Conservation (phyloP, 768 basidiomycete species). For the Krasilnikovozyma curviuscula region DNA sequence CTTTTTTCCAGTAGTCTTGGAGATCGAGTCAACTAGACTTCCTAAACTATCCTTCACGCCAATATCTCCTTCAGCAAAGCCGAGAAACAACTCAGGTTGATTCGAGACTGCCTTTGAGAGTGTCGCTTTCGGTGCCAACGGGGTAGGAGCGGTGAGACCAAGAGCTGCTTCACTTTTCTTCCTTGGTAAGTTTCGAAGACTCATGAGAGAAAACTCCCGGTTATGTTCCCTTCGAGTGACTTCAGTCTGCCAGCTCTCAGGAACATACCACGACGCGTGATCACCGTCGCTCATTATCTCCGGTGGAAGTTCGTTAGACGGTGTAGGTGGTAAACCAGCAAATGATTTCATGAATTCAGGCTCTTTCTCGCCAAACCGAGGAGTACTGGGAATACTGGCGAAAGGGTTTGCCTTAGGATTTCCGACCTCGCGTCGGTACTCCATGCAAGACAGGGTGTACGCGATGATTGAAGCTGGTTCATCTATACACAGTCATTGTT, state of each 20-base stretch:
- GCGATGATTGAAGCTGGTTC: slow-evolving; percentile 3
- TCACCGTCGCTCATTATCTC: neutral
- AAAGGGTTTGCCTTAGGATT: neutral
- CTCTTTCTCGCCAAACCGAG: neutral
- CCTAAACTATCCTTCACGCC: neutral
- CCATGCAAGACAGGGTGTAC: slow-evolving; percentile 27
- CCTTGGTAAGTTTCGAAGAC: slow-evolving; percentile 1
- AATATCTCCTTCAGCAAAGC: neutral
- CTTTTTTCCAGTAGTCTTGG: neutral
- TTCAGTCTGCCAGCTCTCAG: slow-evolving; percentile 1
- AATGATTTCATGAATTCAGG: neutral
- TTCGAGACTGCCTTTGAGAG: neutral
- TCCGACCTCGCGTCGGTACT: slow-evolving; percentile 36
- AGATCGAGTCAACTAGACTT: neutral
- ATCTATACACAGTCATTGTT: slow-evolving; percentile 28
- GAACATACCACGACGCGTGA: neutral
- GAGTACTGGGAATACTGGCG: neutral
- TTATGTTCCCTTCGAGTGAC: slow-evolving; percentile 31
- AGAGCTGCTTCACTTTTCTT: slow-evolving; percentile 1
- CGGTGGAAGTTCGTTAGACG: slow-evolving; percentile 15
- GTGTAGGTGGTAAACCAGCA: too few species aligned
- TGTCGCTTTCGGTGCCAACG: neutral
- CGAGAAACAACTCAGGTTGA: slow-evolving; percentile 1
- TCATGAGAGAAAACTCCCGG: slow-evolving; percentile 30
- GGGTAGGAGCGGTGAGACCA: neutral